Conservation (phyloP, 345 rosid species). For the Eucalyptus albens region DNA sequence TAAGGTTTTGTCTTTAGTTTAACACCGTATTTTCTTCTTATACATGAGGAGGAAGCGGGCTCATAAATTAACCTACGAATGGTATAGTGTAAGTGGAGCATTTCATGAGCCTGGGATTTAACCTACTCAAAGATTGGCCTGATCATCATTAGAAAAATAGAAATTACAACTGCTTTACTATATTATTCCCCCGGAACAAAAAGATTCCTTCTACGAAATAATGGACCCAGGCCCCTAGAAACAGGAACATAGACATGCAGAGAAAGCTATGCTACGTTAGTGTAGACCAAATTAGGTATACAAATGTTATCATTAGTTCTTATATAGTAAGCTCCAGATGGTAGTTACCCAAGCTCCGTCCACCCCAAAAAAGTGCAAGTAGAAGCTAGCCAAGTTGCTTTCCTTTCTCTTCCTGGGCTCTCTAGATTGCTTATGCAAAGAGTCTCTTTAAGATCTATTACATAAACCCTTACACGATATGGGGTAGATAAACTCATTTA, state of each 20-base stretch:
- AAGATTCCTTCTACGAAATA: not conserved
- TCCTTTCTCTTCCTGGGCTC: not conserved
- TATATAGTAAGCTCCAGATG: not conserved
- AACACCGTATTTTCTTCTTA: not conserved
- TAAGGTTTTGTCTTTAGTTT: not conserved
- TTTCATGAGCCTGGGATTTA: not conserved
- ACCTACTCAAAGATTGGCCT: not conserved
- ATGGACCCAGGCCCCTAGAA: not conserved
- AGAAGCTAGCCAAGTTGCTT: not conserved
- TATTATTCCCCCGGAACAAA: not conserved
- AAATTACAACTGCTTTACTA: not conserved
- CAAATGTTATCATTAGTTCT: not conserved
- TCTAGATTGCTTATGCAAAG: not conserved
- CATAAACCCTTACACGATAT: not conserved
- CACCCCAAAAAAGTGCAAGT: not conserved
- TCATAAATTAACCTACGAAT: not conserved
- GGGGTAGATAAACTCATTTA: not conserved
- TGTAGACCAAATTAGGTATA: not conserved
- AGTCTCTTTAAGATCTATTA: not conserved
- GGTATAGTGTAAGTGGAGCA: not conserved
- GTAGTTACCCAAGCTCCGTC: not conserved
- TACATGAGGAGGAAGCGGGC: not conserved
- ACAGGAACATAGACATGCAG: not conserved
- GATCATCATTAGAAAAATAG: not conserved
- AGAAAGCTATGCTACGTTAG: not conserved